These are phyloP conservation scores for Cajanus cajan DNA, from an alignment of 306 rosid species.

Conservation along the genomic window DNA sequence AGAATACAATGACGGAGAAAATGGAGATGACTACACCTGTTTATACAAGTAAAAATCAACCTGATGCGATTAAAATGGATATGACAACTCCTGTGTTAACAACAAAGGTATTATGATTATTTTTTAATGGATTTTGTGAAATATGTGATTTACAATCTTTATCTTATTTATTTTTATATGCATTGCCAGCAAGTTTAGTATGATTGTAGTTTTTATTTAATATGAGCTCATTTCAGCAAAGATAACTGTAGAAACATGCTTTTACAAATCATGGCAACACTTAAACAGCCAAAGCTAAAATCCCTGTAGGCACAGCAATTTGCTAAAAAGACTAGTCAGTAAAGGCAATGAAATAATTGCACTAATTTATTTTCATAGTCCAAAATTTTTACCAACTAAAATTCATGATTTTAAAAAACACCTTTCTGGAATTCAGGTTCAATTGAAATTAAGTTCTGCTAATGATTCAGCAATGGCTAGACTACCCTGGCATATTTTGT, in stretches of 20 bases:
- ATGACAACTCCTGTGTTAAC: conserved; percentile 94
- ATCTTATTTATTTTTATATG: background rate
- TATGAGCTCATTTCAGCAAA: background rate
- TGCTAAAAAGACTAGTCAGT: background rate
- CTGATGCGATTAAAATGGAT: conserved; percentile 84
- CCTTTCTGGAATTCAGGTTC: background rate
- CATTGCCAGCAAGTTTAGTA: background rate
- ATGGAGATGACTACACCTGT: conserved; percentile 99
- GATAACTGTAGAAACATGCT: background rate
- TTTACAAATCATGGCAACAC: conserved; percentile 8
- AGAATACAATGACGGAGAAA: conserved; percentile 72
- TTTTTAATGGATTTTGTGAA: conserved; percentile 24
- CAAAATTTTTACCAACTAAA: background rate
- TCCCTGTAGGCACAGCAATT: background rate
- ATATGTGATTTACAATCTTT: background rate
- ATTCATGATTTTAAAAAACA: conserved; percentile 20
- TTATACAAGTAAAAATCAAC: conserved; percentile 58
- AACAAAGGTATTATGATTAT: conserved; percentile 53
- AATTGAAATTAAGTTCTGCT: conserved; percentile 12
- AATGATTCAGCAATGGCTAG: background rate
- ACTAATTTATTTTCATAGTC: conserved; percentile 16
- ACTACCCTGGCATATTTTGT: background rate
- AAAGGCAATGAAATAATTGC: conserved; percentile 7
- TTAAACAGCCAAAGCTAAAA: background rate
- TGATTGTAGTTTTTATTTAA: conserved; percentile 5